Conservation (phyloP, 805 yeast genomes). For the Schizosaccharomyces japonicus region DNA sequence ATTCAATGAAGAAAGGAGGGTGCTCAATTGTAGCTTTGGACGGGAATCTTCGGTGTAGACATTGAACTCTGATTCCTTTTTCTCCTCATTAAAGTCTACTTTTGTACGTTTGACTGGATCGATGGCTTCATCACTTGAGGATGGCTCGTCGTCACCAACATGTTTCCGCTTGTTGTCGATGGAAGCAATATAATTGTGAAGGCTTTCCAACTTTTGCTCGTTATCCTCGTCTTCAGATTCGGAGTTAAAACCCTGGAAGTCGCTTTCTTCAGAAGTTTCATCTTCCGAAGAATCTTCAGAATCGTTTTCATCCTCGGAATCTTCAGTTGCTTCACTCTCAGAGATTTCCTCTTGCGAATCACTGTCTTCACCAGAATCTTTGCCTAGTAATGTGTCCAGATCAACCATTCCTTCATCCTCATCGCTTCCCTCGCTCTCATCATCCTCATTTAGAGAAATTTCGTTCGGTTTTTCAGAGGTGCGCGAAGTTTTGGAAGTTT, state of each 20-base stretch:
- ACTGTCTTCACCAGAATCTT: background rate
- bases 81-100: slow-evolving; percentile 10
- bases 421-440: slow-evolving; percentile 11
- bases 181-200: slow-evolving; percentile 3
- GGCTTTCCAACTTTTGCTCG: slow-evolving; percentile 13
- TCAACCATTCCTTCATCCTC: slow-evolving; percentile 10
- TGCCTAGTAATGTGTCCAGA: background rate
- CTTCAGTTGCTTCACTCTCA: slow-evolving; percentile 4
- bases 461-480: slow-evolving; percentile 5
- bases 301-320: slow-evolving; percentile 5
- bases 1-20: slow-evolving; percentile 23
- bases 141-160: slow-evolving; percentile 11
- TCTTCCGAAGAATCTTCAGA: slow-evolving; percentile 8
- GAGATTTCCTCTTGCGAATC: background rate
- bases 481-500: slow-evolving; percentile 10
- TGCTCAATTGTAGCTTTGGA: slow-evolving; percentile 24
- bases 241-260: slow-evolving; percentile 10
- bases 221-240: slow-evolving; percentile 13
- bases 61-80: slow-evolving; percentile 16
- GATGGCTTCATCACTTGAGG: slow-evolving; percentile 8
- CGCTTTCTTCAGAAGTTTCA: slow-evolving; percentile 7
- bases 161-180: slow-evolving; percentile 12
- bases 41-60: too few relatives aligned
- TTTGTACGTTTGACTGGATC: slow-evolving; percentile 10
- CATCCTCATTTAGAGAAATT: slow-evolving; percentile 5